Evolutionary conservation across 1,139 yeast genomes (phyloP).

Genomic region (Diutina catenulata): DNA sequence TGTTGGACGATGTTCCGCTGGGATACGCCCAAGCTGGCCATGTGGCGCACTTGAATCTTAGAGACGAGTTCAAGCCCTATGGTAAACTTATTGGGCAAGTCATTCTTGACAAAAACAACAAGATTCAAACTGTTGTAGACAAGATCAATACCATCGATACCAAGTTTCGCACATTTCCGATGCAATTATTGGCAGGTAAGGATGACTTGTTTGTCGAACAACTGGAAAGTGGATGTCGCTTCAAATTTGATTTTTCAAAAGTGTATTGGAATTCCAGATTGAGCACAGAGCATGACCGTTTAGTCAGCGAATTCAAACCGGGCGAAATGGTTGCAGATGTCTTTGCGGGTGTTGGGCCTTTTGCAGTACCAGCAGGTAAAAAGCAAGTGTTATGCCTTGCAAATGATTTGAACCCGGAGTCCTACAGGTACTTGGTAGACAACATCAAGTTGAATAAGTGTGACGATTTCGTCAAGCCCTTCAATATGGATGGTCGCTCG

Average conservation of each 20-base stretch:
- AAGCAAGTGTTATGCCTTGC: conserved; percentile 73
- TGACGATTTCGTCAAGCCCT: conserved; percentile 44
- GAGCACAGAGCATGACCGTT: conserved; percentile 85
- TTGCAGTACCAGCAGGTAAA: conserved; percentile 92
- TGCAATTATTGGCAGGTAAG: conserved; percentile 88
- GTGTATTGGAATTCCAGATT: conserved; percentile 97
- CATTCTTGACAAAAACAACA: conserved; percentile 72
- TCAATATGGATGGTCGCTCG: conserved; percentile 72
- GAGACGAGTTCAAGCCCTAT: conserved; percentile 78
- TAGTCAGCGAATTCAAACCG: conserved; percentile 48
- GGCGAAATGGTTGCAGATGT: conserved; percentile 84
- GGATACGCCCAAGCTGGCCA: conserved; percentile 95
- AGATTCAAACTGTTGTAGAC: conserved; percentile 85
- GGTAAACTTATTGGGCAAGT: conserved; percentile 80
- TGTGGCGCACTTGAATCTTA: conserved; percentile 81
- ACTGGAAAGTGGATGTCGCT: conserved; percentile 75
- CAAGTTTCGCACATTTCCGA: conserved; percentile 79
- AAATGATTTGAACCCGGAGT: conserved; percentile 87
- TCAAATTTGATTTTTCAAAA: conserved; percentile 79
- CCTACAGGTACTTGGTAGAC: conserved; percentile 53
- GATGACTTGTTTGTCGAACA: conserved; percentile 71
- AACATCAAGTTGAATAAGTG: conserved; percentile 63
- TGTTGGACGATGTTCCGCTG: conserved; percentile 67
- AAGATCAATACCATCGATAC: conserved; percentile 82
- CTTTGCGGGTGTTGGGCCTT: conserved; percentile 98